A percentile compares a stretch with the other conserved stretches of the same genome.
phyloP scores from a whole-genome alignment of 148 eudicot species.

The Simmondsia chinensis region DNA sequence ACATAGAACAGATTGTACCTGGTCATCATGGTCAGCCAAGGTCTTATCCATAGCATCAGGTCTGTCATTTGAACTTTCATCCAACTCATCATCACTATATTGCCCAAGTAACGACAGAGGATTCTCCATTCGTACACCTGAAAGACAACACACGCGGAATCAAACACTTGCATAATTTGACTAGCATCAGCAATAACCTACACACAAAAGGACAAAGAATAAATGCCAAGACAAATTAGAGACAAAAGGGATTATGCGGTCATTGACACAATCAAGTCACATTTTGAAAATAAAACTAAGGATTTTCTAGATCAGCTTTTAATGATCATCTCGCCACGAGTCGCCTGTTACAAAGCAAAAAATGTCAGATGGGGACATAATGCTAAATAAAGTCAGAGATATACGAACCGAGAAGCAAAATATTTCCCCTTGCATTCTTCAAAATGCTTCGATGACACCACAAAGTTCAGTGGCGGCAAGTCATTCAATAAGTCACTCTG shows the following conservation, averaged over 20 bases:
- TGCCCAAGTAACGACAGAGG: conserved; percentile 87
- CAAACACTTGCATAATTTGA: conserved; percentile 4
- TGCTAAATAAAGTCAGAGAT: conserved; percentile 66
- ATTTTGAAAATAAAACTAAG: too few species aligned
- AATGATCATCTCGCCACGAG: conserved; percentile 27
- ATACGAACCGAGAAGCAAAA: conserved; percentile 79
- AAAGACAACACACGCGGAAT: conserved; percentile 18
- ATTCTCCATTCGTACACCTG: conserved; percentile 69
- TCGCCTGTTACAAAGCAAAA: conserved; percentile 49
- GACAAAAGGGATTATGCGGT: too few species aligned
- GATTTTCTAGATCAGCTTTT: too few species aligned
- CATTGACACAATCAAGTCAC: too few species aligned
- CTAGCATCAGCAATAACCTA: conserved; percentile 2
- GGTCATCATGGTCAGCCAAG: conserved; percentile 21
- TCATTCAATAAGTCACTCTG: conserved; percentile 62
- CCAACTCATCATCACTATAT: conserved; percentile 90
- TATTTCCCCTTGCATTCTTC: conserved; percentile 47
- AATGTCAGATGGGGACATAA: conserved; percentile 50
- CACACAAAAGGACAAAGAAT: conserved; percentile 5
- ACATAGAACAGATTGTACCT: conserved; percentile 29
- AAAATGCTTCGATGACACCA: conserved; percentile 50
- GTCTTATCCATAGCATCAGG: conserved; percentile 17
- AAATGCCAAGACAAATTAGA: too few species aligned
- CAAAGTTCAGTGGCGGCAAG: conserved; percentile 53
- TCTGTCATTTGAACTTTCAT: conserved; percentile 46